Conservation (phyloP, 352 stramenopile species). For the Pythium dissotocum region DNA sequence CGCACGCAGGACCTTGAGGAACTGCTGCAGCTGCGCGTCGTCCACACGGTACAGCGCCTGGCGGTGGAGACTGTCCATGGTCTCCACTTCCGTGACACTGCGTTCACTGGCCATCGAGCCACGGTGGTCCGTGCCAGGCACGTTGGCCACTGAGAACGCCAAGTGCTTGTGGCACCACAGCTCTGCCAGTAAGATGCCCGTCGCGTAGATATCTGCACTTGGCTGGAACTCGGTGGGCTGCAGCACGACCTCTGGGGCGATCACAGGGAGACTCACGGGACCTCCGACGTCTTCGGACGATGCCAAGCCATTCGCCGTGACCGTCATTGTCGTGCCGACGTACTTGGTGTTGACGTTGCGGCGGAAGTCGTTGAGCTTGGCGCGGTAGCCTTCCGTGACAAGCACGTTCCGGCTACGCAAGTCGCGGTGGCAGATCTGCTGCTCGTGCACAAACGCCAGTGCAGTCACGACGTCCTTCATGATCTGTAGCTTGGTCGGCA, state of each 20-base stretch:
- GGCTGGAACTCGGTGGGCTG: constrained; percentile 35
- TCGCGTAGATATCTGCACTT: constrained; percentile 55
- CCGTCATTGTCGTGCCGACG: constrained; percentile 21
- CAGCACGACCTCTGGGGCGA: constrained; percentile 48
- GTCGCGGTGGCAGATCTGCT: constrained; percentile 55
- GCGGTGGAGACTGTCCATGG: constrained; percentile 12
- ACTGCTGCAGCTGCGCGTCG: constrained; percentile 42
- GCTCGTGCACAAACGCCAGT: constrained; percentile 55
- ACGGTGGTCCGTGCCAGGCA: constrained; percentile 26
- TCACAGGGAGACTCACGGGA: constrained; percentile 33
- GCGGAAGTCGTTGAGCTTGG: constrained; percentile 64
- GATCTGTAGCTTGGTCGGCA: constrained; percentile 54
- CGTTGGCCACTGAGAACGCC: constrained; percentile 28
- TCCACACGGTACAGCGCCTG: constrained; percentile 20
- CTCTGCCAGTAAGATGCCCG: constrained; percentile 56
- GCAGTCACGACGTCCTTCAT: constrained; percentile 56
- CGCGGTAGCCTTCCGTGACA: constrained; percentile 48
- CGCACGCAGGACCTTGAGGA: constrained; percentile 51
- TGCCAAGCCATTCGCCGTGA: neutral
- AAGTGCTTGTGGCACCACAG: constrained; percentile 57
- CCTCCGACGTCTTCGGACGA: neutral
- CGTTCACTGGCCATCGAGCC: constrained; percentile 1
- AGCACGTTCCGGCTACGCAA: constrained; percentile 73
- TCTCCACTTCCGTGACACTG: constrained; percentile 2
- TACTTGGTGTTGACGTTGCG: constrained; percentile 40